Base-by-base conservation (phyloP, 805 yeast species). In the Saccharomycopsis olivae region DNA sequence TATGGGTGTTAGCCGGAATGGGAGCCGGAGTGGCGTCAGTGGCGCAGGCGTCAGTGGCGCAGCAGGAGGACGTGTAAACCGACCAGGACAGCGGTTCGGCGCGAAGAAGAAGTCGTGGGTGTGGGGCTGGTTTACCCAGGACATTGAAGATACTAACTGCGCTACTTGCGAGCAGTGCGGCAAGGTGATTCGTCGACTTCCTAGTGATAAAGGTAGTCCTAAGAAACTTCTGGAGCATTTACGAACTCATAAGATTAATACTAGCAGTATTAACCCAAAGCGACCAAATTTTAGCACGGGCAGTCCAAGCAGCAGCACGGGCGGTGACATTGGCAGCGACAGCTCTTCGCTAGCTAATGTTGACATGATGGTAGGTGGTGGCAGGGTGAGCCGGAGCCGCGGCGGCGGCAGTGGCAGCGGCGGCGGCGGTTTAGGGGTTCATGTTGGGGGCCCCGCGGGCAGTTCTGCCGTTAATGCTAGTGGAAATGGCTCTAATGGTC, bases 41-140 rank as follows among this genome's bases (percentile, higher is more conserved):
- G n/a, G n/a, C n/a, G n/a, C n/a, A n/a, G n/a, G n/a, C n/a, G n/a
- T n/a, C n/a, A n/a, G n/a, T n/a, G n/a, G n/a, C n/a, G n/a, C n/a
- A n/a, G n/a, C n/a, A n/a, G n/a, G n/a, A n/a, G n/a, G n/a, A n/a
- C n/a, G 62, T 31, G 48, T 53, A 16, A 69, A 69, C 50, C 59
- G 69, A 38, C 75, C 75, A 1, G 76, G 76, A 5, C 74, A 68
- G 47, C 68, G 65, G 48, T 71, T 70, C 44, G 79, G 79, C 14
- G 79, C 79, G 14, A 72, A 71, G 50, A 73, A 73, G 62, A 68
- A 65, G 48, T 70, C 75, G 24, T 73, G 78, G 78, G 78, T 73
- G 11, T 73, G 79, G 79, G 55, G 65, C 16, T 73, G 79, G 78
- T 73, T 73, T 49, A 61, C 61, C 11, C 78, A 73, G 49, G 76